phyloP scores from a whole-genome alignment of 2,329 filamentous ascomycete species.

The Monosporascus sp. region DNA sequence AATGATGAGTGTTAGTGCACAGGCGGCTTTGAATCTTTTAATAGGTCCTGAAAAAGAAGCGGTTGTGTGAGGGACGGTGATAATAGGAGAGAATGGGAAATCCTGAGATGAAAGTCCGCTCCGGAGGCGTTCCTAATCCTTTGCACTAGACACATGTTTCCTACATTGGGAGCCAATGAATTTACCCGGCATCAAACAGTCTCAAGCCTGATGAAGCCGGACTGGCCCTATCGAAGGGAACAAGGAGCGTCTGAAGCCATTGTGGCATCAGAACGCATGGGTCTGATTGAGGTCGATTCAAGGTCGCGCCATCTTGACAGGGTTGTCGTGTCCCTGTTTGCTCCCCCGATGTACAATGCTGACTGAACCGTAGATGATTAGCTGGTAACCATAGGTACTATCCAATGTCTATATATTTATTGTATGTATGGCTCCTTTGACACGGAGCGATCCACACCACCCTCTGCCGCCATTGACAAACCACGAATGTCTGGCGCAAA shows the following conservation, averaged over 20 bases:
- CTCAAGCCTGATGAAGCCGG: conserved; percentile 19
- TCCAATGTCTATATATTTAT: no score
- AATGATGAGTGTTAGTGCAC: conserved; percentile 13
- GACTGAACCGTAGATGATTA: neutral
- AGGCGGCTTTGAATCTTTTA: conserved; percentile 16
- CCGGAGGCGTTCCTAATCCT: conserved; percentile 12
- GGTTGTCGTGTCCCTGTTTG: neutral
- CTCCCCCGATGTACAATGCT: neutral
- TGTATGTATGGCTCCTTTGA: neutral
- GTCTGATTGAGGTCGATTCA: neutral
- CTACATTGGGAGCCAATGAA: conserved; percentile 19
- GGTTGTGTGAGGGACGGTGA: conserved; percentile 7
- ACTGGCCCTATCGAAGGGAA: conserved; percentile 10
- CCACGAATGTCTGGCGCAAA: neutral
- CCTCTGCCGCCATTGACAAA: neutral
- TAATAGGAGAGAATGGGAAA: conserved; percentile 7
- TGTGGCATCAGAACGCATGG: conserved; percentile 11
- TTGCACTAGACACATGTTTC: conserved; percentile 19
- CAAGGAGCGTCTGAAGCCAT: conserved; percentile 9
- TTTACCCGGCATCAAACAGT: conserved; percentile 14
- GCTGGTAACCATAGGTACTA: neutral
- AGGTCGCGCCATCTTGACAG: neutral
- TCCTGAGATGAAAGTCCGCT: conserved; percentile 2
- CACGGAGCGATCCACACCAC: neutral
- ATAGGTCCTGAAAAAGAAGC: conserved; percentile 9